Evolutionary conservation across 1,139 yeast genomes (phyloP), one percentile per base, ranked within the genome.

Genomic region (Scheffersomyces lignicola): DNA sequence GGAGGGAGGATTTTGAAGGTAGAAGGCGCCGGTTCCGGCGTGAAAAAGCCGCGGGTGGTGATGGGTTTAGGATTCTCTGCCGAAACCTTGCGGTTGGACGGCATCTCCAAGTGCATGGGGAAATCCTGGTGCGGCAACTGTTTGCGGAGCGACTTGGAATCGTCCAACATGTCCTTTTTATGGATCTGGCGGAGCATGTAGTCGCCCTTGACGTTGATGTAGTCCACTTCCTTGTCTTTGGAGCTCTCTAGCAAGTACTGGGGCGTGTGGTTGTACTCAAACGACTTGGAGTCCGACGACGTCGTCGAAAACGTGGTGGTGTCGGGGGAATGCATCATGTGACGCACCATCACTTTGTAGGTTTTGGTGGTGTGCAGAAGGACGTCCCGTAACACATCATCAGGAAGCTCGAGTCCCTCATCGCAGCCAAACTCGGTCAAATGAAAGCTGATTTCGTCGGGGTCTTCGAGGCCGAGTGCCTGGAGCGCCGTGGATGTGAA

Each of bases 391-490:
- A 81, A 48, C 2, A 61, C 52, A 22, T 70, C 69, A 25, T 85
- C 66, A 1, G 80, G 65, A 13, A 89, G 57, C 0, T 80, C 69
- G 3, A 68, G 76, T 4, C 96, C 96, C 30, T 26, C 29, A 9
- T 78, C 76, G 32, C 80, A 70, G 11, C 79, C 78, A 52, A 81
- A 79, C 31, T 88, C 95, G 0, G 95, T 85, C 43, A 88, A 58
- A 48, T 83, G 89, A 31, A 82, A 65, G 0, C 79, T 59, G 21
- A 77, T 58, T 3, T 33, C 29, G 0, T 75, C 76, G 5, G 60
- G 56, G 9, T 67, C 62, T 5, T 64, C 56, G 13, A 80, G 49
- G 6, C 62, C 71, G 15, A 80, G 52, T 3, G 62, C 61, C 2
- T 60, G 54, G 1, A 69, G 58, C 10, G 82, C 60, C 39, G 68